Conservation (phyloP, 2,329 filamentous ascomycete genomes). For the Hirsutella rhossiliensis region DNA sequence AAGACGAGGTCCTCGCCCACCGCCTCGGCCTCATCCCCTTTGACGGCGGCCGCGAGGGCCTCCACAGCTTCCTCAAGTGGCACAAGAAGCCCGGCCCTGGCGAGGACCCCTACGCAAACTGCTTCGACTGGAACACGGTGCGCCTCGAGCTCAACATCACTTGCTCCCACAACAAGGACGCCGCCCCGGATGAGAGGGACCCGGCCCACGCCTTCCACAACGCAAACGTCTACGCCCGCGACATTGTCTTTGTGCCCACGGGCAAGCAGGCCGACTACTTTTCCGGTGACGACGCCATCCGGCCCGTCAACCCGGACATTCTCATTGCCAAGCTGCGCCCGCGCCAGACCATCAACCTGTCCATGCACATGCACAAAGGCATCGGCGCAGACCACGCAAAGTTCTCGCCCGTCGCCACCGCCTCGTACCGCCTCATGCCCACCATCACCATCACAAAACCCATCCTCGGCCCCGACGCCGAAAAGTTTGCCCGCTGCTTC, state of each 20-base stretch:
- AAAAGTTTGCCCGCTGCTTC: constrained; percentile 86
- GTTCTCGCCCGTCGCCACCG: constrained; percentile 91
- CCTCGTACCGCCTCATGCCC: constrained; percentile 82
- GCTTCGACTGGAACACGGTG: constrained; percentile 77
- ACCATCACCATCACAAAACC: constrained; percentile 74
- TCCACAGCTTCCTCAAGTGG: constrained; percentile 71
- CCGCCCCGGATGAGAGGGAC: constrained; percentile 61
- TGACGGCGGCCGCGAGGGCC: constrained; percentile 62
- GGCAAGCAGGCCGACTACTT: constrained; percentile 65
- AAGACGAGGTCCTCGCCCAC: constrained; percentile 91
- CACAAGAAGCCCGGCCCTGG: constrained; percentile 57
- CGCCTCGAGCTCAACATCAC: constrained; percentile 64
- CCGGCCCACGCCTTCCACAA: constrained; percentile 76
- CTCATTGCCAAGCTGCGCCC: constrained; percentile 89
- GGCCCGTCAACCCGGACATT: constrained; percentile 80
- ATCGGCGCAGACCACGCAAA: constrained; percentile 92
- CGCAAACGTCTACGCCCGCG: constrained; percentile 68
- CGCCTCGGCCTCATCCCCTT: constrained; percentile 85
- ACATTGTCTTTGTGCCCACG: constrained; percentile 64
- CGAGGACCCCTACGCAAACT: constrained; percentile 46
- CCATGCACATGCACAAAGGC: constrained; percentile 91
- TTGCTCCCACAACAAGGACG: constrained; percentile 69
- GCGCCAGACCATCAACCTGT: constrained; percentile 72
- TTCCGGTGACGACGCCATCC: constrained; percentile 53
- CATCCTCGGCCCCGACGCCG: constrained; percentile 75